Conservation (phyloP, 2,329 filamentous ascomycete genomes). For the Verticillium klebahnii region DNA sequence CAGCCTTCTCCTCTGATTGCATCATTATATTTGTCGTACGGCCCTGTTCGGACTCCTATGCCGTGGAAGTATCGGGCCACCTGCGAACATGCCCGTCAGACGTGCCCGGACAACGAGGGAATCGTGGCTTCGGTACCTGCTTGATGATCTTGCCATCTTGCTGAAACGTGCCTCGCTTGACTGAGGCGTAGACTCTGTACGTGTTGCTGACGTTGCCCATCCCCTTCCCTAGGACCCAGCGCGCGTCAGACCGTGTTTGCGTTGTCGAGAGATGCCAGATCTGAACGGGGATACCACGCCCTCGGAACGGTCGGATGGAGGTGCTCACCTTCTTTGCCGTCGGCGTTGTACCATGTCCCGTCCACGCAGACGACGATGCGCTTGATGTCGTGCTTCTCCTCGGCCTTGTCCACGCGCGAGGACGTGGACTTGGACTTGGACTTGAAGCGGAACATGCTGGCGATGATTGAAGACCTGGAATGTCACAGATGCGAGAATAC, state of each 20-base stretch:
- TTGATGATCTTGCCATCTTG: background rate
- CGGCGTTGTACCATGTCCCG: conserved; percentile 8
- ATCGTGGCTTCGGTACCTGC: conserved; percentile 3
- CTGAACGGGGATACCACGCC: background rate
- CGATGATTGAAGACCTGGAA: too few relatives aligned
- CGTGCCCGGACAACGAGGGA: too few relatives aligned
- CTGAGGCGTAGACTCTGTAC: conserved; percentile 5
- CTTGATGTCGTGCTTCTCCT: background rate
- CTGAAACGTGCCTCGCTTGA: conserved; percentile 3
- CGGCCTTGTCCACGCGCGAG: too few relatives aligned
- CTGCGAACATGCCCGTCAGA: background rate
- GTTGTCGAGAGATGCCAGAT: background rate
- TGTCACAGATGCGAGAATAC: too few relatives aligned
- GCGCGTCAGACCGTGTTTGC: too few relatives aligned
- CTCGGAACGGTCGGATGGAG: background rate
- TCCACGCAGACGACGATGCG: conserved; percentile 10
- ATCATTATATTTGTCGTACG: conserved; percentile 15
- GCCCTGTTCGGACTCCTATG: conserved; percentile 11
- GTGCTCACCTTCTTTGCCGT: conserved; percentile 7
- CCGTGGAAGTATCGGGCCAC: conserved; percentile 10
- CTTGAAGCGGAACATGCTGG: too few relatives aligned
- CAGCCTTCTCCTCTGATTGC: conserved; percentile 11
- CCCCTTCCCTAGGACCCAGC: background rate
- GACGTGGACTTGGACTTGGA: too few relatives aligned
- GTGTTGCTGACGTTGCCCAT: conserved; percentile 8